Percentiles rank a stretch among this genome's conserved stretches.
Conservation (phyloP, 176 grass and related monocot genomes). For the Rhynchospora pubera region DNA sequence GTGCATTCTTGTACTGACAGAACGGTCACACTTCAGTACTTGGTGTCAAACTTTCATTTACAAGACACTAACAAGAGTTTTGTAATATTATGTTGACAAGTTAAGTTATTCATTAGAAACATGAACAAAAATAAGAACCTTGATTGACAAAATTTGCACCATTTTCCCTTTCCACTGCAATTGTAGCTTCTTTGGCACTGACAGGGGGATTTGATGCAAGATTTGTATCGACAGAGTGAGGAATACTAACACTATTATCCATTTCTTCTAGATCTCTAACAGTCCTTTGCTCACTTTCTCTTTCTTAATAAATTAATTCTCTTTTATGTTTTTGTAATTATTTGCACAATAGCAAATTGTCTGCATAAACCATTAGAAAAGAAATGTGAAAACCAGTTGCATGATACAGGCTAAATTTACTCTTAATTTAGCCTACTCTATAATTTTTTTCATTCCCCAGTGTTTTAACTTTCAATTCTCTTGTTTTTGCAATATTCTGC, state of each 20-base stretch:
- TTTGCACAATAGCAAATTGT: slow-evolving; percentile 58
- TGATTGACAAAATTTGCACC: slow-evolving; percentile 59
- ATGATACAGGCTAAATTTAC: no score
- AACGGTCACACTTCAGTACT: not conserved
- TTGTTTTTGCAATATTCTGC: not conserved
- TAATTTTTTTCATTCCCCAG: not conserved
- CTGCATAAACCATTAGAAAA: slow-evolving; percentile 40
- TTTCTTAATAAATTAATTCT: slow-evolving; percentile 25
- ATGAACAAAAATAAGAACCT: slow-evolving; percentile 31
- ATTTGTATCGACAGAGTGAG: slow-evolving; percentile 54
- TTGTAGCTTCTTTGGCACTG: slow-evolving; percentile 34
- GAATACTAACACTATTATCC: slow-evolving; percentile 54
- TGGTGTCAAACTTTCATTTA: not conserved
- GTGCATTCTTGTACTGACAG: not conserved
- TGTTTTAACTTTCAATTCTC: not conserved
- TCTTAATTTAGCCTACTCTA: not conserved
- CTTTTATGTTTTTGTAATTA: slow-evolving; percentile 38
- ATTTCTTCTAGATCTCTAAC: slow-evolving; percentile 31
- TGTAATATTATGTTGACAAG: not conserved
- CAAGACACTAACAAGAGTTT: not conserved
- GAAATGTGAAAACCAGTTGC: not conserved
- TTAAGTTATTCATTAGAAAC: not conserved
- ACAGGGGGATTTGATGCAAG: slow-evolving; percentile 36
- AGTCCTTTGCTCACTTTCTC: slow-evolving; percentile 35
- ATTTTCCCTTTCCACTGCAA: slow-evolving; percentile 27